Percentiles rank a stretch among this genome's conserved stretches.
Evolutionary conservation across 192 early-diverging fungal genomes (phyloP).

Genomic region (Irineochytrium annulatum): DNA sequence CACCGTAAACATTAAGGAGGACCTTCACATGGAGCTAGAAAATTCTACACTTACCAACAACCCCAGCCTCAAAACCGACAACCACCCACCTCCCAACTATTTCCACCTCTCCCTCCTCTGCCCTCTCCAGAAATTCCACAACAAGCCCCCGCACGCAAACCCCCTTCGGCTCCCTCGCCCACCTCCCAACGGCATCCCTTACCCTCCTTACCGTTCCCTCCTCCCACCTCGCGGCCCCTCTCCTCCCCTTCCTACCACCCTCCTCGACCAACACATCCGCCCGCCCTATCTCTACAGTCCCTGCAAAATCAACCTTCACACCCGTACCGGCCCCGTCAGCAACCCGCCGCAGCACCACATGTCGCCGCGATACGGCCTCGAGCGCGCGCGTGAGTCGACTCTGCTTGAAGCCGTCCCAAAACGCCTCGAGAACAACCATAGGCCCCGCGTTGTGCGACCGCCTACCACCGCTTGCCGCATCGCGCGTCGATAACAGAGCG

Average conservation of each 20-base stretch:
- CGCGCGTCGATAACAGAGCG: too few species aligned
- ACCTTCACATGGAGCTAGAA: too few species aligned
- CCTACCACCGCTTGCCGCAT: too few species aligned
- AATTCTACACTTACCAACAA: not conserved
- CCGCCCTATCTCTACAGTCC: not conserved
- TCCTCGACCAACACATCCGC: not conserved
- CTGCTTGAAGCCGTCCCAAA: too few species aligned
- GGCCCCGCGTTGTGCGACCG: too few species aligned
- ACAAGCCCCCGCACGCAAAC: too few species aligned
- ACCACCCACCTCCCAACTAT: not conserved
- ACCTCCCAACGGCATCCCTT: not conserved
- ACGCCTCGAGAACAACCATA: too few species aligned
- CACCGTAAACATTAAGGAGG: too few species aligned
- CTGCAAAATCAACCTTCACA: not conserved
- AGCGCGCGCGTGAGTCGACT: too few species aligned
- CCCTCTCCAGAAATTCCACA: too few species aligned
- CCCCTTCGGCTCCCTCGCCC: not conserved
- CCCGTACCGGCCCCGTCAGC: not conserved
- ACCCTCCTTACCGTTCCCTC: too few species aligned
- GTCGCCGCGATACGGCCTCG: not conserved
- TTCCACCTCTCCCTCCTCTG: not conserved
- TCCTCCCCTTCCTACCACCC: not conserved
- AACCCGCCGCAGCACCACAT: not conserved
- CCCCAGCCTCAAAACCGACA: not conserved
- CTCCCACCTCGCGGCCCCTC: not conserved